These are phyloP conservation scores for Abelmoschus esculentus DNA, from an alignment of 345 rosid species.

Conservation along the genomic window DNA sequence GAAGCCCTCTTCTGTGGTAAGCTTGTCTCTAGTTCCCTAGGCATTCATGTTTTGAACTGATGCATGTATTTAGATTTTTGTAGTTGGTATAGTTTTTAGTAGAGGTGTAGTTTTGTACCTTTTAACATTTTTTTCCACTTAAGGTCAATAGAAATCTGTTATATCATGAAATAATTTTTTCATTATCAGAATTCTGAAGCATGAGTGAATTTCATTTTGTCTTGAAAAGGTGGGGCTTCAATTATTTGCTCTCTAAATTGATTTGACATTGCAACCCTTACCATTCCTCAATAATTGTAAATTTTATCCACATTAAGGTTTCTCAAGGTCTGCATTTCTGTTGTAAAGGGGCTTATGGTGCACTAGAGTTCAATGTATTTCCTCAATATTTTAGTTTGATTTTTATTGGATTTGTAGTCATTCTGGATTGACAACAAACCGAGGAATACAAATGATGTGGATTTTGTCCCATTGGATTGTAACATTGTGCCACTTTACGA, in stretches of 20 bases:
- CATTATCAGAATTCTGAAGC: not conserved
- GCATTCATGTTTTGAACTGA: not conserved
- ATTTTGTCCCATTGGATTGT: constrained; percentile 35
- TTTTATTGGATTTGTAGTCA: constrained; percentile 45
- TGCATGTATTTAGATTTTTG: not conserved
- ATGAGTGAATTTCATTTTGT: no score
- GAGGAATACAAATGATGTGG: constrained; percentile 25
- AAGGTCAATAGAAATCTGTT: no score
- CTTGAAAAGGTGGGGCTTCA: not conserved
- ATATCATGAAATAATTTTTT: not conserved
- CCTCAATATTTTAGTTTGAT: constrained; percentile 1
- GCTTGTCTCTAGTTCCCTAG: constrained; percentile 13
- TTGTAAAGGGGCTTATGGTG: not conserved
- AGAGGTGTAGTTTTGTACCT: not conserved
- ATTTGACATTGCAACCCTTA: not conserved
- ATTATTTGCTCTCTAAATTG: not conserved
- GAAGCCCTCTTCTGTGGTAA: constrained; percentile 72
- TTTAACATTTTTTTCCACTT: not conserved
- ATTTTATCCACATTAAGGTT: not conserved
- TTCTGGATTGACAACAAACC: constrained; percentile 78
- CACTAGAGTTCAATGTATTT: not conserved
- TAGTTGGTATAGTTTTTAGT: not conserved
- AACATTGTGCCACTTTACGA: constrained; percentile 73
- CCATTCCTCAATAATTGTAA: not conserved
- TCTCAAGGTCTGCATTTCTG: not conserved